These are phyloP conservation scores for Amanita subjunquillea DNA, from an alignment of 768 basidiomycete genomes.

Conservation along the genomic window DNA sequence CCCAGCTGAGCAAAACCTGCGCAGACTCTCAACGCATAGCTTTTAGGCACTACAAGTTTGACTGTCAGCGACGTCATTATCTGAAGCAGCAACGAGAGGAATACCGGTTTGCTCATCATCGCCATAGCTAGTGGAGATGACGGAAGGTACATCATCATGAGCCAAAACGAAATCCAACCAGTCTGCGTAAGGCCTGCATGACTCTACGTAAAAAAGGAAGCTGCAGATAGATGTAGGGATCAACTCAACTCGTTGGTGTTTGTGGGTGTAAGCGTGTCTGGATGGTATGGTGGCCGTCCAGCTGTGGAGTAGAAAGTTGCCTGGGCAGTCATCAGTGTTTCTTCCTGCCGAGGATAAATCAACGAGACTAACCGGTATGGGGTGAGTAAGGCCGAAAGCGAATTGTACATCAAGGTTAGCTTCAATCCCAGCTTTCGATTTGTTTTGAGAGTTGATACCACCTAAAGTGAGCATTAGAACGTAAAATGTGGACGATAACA, in stretches of 20 bases:
- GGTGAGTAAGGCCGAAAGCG: slow-evolving; percentile 49
- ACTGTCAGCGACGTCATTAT: background rate
- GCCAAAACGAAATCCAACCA: slow-evolving; percentile 52
- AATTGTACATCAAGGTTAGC: slow-evolving; percentile 58
- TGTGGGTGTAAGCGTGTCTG: slow-evolving; percentile 27
- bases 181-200: slow-evolving; percentile 20
- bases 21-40: slow-evolving; percentile 46
- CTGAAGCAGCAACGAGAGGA: background rate
- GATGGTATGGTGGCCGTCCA: slow-evolving; percentile 49
- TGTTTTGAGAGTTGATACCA: slow-evolving; percentile 46
- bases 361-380: slow-evolving; percentile 30
- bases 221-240: background rate
- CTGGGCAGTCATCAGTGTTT: slow-evolving; percentile 12
- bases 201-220: slow-evolving; percentile 1
- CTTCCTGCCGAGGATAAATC: background rate
- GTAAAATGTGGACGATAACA: background rate
- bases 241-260: slow-evolving; percentile 26
- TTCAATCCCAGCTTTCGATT: slow-evolving; percentile 42
- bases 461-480: slow-evolving; percentile 23
- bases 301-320: slow-evolving; percentile 50
- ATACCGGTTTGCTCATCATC: slow-evolving; percentile 60
- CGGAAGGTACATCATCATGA: slow-evolving; percentile 30
- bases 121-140: slow-evolving; percentile 60
- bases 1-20: slow-evolving; percentile 50
- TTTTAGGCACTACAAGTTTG: slow-evolving; percentile 33